Conservation (phyloP, 2,329 filamentous ascomycete species). For the Colletotrichum sp. region DNA sequence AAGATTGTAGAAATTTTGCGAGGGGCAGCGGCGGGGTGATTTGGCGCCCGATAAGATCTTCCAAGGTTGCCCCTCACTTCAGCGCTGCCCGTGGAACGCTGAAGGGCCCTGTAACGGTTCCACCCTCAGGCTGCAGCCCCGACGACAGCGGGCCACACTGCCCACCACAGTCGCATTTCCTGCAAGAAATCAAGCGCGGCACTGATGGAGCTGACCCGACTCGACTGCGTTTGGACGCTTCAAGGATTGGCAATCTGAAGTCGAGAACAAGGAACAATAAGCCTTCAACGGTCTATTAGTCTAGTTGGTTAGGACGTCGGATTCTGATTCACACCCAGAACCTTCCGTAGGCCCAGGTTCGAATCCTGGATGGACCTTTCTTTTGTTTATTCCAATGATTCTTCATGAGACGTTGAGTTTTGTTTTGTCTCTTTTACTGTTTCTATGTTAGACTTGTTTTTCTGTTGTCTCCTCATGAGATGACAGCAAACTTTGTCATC, state of each 20-base stretch:
- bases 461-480: neutral
- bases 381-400: neutral
- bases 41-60: conserved; percentile 14
- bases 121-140: neutral
- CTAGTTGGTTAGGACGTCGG: conserved; percentile 24
- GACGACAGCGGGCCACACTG: neutral
- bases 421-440: neutral
- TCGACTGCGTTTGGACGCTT: neutral
- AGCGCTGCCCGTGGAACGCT: neutral
- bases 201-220: neutral
- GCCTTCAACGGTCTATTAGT: conserved; percentile 8
- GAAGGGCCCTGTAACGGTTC: neutral
- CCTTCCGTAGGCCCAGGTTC: conserved; percentile 22
- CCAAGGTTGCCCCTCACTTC: conserved; percentile 3
- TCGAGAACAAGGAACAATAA: too few species aligned
- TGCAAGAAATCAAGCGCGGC: neutral
- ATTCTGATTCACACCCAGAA: conserved; percentile 3
- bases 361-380: conserved; percentile 20
- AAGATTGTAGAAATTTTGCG: conserved; percentile 16
- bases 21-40: conserved; percentile 22
- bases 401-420: rapidly evolving
- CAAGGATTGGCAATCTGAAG: rapidly evolving
- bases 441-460: neutral
- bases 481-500: neutral
- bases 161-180: neutral